Evolutionary conservation across 495 filamentous ascomycete species (phyloP), one percentile per base, ranked within the genome.

Genomic region (Lophiotrema nucula): DNA sequence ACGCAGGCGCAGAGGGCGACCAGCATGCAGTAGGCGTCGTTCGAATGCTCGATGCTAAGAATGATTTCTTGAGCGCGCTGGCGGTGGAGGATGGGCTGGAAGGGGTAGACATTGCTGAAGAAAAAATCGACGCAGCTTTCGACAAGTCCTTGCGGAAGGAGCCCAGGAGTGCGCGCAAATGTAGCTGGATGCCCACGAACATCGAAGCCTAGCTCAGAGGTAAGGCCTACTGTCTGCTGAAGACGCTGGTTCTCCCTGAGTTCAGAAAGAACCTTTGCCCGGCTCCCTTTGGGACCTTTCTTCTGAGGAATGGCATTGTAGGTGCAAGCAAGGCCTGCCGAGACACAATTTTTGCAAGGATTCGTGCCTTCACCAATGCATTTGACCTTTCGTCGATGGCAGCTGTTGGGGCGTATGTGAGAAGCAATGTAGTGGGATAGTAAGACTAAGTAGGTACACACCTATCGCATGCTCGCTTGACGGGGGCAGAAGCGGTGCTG

Each of bases 231-330:
- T 67, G 74, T 74, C 59, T 79, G 85, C 16, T 78, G 78, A 59
- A 85, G 80, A 59, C 76, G 75, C 58, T 88, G 83, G 12, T 74
- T 87, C 68, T 86, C 82, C 60, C 84, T 79, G 28, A 91, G 73
- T 68, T 90, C 86, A 58, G 80, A 87, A 65, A 95, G 89, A 47
- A 92, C 84, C 73, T 90, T 92, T 37, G 89, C 88, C 49, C 88
- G 75, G 62, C 82, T 86, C 53, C 88, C 88, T 71, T 92, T 92
- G 27, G 88, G 88, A 0, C 89, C 89, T 72, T 92, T 91, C 74
- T 90, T 92, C 73, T 89, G 88, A 0, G 87, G 88, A 42, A 90
- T 83, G n/a, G 86, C 81, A 74, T 89, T 84, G 77, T 88, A 89
- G 16, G 87, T 90, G 76, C 89, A 92, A 2, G 76, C 76, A 26